These are phyloP conservation scores for Pythium oligandrum DNA, from an alignment of 352 stramenopile genomes.

Conservation along the genomic window DNA sequence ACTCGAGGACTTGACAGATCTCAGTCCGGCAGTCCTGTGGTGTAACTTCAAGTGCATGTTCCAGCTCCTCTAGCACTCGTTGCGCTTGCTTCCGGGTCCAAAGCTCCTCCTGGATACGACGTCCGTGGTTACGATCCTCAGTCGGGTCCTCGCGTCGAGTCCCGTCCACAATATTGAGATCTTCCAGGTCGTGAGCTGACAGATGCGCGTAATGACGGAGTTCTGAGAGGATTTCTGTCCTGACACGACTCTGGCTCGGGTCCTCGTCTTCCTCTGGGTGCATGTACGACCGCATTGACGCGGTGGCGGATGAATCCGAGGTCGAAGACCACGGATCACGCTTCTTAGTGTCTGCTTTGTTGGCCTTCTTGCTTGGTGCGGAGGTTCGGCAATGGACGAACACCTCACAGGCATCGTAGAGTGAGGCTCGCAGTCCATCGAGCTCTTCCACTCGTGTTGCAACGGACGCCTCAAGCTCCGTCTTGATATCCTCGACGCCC, in stretches of 20 bases:
- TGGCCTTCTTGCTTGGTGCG: not conserved
- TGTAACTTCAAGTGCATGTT: constrained; percentile 38
- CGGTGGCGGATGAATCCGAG: constrained; percentile 1
- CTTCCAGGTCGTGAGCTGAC: constrained; percentile 34
- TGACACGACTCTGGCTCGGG: not conserved
- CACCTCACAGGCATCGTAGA: constrained; percentile 56
- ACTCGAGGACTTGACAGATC: constrained; percentile 41
- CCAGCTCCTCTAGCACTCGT: constrained; percentile 29
- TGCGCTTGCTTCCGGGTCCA: not conserved
- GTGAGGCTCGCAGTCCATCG: constrained; percentile 45
- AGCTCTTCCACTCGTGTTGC: constrained; percentile 25
- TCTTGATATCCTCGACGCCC: constrained; percentile 11
- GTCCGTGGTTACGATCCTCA: not conserved
- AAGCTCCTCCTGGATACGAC: not conserved
- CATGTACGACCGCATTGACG: constrained; percentile 1
- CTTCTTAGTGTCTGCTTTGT: not conserved
- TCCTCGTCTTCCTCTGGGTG: constrained; percentile 9
- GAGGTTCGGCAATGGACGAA: constrained; percentile 34
- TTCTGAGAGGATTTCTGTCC: constrained; percentile 15
- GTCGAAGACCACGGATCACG: not conserved
- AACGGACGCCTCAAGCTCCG: constrained; percentile 13
- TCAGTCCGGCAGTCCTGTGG: constrained; percentile 53
- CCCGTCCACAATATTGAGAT: constrained; percentile 17
- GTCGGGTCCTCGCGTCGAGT: constrained; percentile 1
- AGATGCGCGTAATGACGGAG: constrained; percentile 45